These are phyloP conservation scores for Picocystis sp. DNA, from an alignment of 163 green algal species.

Conservation along the genomic window DNA sequence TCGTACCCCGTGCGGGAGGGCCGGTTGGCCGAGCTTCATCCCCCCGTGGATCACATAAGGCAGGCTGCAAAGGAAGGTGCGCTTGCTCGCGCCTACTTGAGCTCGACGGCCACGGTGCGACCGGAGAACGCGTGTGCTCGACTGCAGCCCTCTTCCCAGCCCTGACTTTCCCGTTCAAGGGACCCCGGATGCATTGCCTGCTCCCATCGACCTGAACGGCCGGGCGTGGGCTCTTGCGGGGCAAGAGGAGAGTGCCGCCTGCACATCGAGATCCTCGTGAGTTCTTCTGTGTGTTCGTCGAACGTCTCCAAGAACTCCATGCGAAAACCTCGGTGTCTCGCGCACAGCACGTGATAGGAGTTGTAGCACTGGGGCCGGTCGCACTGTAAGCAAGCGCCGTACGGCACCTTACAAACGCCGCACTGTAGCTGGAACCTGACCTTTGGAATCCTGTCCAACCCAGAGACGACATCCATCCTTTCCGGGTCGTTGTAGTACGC, in stretches of 20 bases:
- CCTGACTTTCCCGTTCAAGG: too few relatives aligned
- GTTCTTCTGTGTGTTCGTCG: too few relatives aligned
- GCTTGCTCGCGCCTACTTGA: background rate
- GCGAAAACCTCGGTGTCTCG: constrained; percentile 13
- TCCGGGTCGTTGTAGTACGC: background rate
- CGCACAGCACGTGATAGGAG: constrained; percentile 34
- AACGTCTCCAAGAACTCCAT: constrained; percentile 9
- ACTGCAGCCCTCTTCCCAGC: too few relatives aligned
- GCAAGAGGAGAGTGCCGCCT: too few relatives aligned
- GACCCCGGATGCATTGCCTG: too few relatives aligned
- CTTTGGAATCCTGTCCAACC: constrained; percentile 1
- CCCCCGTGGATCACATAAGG: background rate
- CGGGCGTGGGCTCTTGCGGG: too few relatives aligned
- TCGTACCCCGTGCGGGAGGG: too few relatives aligned
- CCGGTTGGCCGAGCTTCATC: too few relatives aligned
- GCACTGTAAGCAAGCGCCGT: constrained; percentile 37
- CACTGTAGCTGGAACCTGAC: constrained; percentile 23
- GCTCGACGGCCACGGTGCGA: too few relatives aligned
- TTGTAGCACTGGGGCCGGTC: constrained; percentile 17
- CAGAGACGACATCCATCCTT: background rate
- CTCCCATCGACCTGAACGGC: too few relatives aligned
- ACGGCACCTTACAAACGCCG: constrained; percentile 23
- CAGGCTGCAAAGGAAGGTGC: background rate
- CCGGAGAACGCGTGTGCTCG: too few relatives aligned
- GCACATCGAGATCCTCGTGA: too few relatives aligned